These are phyloP conservation scores for Rosellinia necatrix DNA, from an alignment of 2,329 filamentous ascomycete genomes.

Conservation along the genomic window DNA sequence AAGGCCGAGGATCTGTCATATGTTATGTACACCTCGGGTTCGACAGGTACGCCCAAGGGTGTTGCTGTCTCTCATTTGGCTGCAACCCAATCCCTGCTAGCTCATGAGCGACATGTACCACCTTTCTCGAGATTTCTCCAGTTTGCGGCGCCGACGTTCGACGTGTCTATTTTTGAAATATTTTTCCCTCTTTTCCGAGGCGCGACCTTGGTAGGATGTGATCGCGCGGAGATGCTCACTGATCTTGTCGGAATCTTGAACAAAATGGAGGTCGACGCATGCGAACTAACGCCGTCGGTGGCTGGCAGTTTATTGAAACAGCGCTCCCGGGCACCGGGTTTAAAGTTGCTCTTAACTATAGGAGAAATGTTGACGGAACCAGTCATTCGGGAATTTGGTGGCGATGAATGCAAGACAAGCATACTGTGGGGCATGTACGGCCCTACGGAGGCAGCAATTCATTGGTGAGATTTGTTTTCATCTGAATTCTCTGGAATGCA, in stretches of 20 bases:
- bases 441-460: constrained; percentile 88
- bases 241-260: constrained; percentile 73
- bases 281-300: constrained; percentile 88
- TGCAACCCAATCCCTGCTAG: constrained; percentile 79
- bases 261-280: constrained; percentile 73
- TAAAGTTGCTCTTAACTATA: constrained; percentile 80
- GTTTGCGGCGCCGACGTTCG: constrained; percentile 90
- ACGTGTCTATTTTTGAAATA: constrained; percentile 93
- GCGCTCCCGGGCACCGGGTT: constrained; percentile 67
- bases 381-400: constrained; percentile 81
- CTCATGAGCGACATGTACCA: constrained; percentile 80
- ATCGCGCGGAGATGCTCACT: constrained; percentile 71
- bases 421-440: constrained; percentile 94
- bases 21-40: constrained; percentile 92
- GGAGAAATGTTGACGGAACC: constrained; percentile 87
- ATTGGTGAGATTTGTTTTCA: constrained; percentile 60
- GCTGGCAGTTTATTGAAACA: constrained; percentile 74
- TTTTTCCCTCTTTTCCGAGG: constrained; percentile 84
- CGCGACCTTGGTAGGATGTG: constrained; percentile 72
- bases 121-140: constrained; percentile 80
- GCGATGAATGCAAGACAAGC: constrained; percentile 53
- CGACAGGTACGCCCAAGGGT: constrained; percentile 86
- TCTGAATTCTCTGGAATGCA: not conserved
- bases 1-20: constrained; percentile 66
- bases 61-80: constrained; percentile 81